phyloP scores from a whole-genome alignment of 2,329 filamentous ascomycete genomes.

The Pseudocercospora fuligena region DNA sequence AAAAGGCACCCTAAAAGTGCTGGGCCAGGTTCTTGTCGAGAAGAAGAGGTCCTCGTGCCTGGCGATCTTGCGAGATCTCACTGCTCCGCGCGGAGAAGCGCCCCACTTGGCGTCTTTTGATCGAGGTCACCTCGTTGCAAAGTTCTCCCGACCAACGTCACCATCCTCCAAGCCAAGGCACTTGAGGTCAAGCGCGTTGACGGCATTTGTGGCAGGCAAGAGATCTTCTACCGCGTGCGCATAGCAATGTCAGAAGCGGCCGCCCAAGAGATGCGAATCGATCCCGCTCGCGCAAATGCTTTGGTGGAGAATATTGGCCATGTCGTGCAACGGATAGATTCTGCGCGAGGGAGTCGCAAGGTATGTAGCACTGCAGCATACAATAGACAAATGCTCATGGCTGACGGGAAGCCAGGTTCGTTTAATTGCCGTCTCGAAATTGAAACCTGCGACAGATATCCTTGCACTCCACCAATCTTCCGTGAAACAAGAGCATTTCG shows the following conservation, averaged over 20 bases:
- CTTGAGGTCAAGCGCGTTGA: conserved; percentile 10
- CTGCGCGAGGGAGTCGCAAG: conserved; percentile 34
- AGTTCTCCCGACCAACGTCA: conserved; percentile 20
- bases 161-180: conserved; percentile 6
- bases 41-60: conserved; percentile 5
- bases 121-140: conserved; percentile 21
- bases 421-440: conserved; percentile 92
- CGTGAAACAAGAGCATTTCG: conserved; percentile 70
- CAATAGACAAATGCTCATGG: conserved; percentile 13
- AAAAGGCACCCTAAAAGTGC: not conserved
- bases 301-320: conserved; percentile 51
- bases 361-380: conserved; percentile 19
- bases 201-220: conserved; percentile 9
- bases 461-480: conserved; percentile 72
- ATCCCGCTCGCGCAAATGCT: conserved; percentile 51
- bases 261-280: conserved; percentile 39
- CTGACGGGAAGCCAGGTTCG: conserved; percentile 63
- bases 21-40: not conserved
- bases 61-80: conserved; percentile 5
- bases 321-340: conserved; percentile 48
- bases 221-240: not conserved
- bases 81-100: not conserved
- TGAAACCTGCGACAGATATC: conserved; percentile 92
- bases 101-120: not conserved
- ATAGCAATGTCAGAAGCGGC: conserved; percentile 1